Percentiles rank a stretch among this genome's conserved stretches.
Evolutionary conservation across 352 stramenopile species (phyloP).

Genomic region (Globisporangium canariense): DNA sequence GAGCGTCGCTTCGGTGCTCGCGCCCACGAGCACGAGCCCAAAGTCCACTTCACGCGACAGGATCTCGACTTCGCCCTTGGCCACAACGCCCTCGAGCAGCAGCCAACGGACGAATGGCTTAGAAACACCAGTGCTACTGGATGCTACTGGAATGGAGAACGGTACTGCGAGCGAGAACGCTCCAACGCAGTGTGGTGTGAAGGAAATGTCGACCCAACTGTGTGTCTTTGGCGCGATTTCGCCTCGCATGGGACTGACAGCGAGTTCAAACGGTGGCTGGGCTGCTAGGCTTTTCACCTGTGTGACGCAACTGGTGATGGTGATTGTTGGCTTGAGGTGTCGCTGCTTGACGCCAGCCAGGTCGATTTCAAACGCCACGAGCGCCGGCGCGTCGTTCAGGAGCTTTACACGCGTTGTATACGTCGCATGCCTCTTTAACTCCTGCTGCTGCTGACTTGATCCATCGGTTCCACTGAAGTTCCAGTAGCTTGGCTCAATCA

Average conservation of each 20-base stretch:
- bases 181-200: constrained; percentile 40
- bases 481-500: constrained; percentile 14
- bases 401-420: constrained; percentile 17
- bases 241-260: constrained; percentile 19
- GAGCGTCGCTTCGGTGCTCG: constrained; percentile 35
- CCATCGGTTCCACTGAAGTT: constrained; percentile 6
- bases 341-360: constrained; percentile 4
- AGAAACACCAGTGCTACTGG: neutral
- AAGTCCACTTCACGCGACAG: constrained; percentile 62
- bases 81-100: constrained; percentile 47
- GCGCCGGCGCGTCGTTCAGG: constrained; percentile 33
- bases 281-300: neutral
- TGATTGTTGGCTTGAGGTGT: neutral
- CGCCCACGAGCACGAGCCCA: constrained; percentile 61
- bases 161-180: constrained; percentile 47
- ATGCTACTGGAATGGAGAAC: constrained; percentile 24
- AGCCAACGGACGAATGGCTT: constrained; percentile 44
- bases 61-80: constrained; percentile 39
- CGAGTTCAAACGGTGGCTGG: constrained; percentile 21
- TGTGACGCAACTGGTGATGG: neutral
- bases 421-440: constrained; percentile 5
- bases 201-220: constrained; percentile 23
- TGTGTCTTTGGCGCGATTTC: constrained; percentile 21
- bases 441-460: neutral
- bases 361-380: constrained; percentile 24